Percentiles rank a stretch among this genome's conserved stretches.
These are phyloP conservation scores for Abortiporus biennis DNA, from an alignment of 1,284 basidiomycete genomes.

Conservation along the genomic window DNA sequence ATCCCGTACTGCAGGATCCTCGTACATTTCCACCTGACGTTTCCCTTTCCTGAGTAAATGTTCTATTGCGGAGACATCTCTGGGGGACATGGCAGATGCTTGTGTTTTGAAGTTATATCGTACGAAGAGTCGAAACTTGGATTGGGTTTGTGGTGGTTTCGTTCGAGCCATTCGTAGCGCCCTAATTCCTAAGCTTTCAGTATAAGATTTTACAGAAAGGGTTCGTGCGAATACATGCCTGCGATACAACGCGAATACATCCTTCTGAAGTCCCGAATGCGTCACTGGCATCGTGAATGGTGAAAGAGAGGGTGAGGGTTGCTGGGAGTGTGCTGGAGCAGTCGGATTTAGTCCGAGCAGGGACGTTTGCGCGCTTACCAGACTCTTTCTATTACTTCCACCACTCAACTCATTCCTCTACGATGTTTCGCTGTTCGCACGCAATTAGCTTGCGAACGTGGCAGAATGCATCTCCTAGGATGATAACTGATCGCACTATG, in stretches of 20 bases:
- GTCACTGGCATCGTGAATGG: neutral
- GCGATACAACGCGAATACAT: constrained; percentile 68
- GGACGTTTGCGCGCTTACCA: neutral
- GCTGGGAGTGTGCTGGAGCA: neutral
- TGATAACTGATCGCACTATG: neutral
- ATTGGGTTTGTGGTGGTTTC: constrained; percentile 52
- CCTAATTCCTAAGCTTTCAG: constrained; percentile 32
- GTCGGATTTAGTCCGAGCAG: neutral
- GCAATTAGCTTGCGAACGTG: too few species aligned
- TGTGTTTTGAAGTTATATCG: constrained; percentile 64
- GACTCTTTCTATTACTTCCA: neutral
- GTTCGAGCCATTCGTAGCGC: constrained; percentile 66
- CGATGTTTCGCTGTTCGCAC: too few species aligned
- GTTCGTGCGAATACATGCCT: constrained; percentile 36
- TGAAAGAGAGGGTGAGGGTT: neutral
- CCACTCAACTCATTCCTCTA: neutral
- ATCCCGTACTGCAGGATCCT: constrained; percentile 59
- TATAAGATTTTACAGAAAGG: neutral
- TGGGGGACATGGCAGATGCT: constrained; percentile 50
- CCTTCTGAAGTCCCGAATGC: constrained; percentile 62
- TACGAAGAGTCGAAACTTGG: constrained; percentile 61
- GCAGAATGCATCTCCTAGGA: too few species aligned
- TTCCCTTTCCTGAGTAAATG: constrained; percentile 62
- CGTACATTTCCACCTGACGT: constrained; percentile 63
- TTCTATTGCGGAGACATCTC: constrained; percentile 64